Evolutionary conservation across 257 asterid genomes (phyloP).

Genomic region (Catharanthus roseus): DNA sequence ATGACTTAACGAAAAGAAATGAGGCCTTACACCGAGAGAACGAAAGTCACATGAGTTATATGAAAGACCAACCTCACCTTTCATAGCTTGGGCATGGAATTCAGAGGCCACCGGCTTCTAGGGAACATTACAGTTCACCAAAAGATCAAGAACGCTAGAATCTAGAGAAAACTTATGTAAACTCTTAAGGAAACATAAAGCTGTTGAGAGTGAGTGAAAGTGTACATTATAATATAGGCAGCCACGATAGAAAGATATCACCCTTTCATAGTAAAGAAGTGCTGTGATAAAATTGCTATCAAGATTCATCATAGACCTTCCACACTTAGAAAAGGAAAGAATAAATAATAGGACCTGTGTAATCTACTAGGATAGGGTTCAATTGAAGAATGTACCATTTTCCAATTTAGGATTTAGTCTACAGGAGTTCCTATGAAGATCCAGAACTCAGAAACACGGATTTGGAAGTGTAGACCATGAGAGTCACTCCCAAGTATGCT

Average conservation of each 20-base stretch:
- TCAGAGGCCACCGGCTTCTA: not conserved
- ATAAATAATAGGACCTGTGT: no score
- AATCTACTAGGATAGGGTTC: not conserved
- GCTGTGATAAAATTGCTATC: not conserved
- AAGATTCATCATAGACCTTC: not conserved
- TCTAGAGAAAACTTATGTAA: not conserved
- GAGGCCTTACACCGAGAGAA: no score
- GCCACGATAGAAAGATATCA: not conserved
- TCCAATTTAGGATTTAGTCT: not conserved
- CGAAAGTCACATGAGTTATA: no score
- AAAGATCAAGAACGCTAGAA: not conserved
- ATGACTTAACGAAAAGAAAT: no score
- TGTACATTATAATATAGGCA: not conserved
- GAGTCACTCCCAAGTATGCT: not conserved
- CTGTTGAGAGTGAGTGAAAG: not conserved
- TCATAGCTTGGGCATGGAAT: not conserved
- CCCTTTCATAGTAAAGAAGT: not conserved
- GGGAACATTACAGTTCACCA: not conserved
- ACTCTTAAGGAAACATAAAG: not conserved
- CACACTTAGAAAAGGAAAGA: no score
- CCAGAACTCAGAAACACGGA: not conserved
- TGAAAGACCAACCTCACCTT: not conserved
- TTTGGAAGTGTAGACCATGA: not conserved
- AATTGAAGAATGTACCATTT: not conserved
- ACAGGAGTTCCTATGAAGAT: not conserved